Evolutionary conservation across 805 yeast species (phyloP).

Genomic region (Kluyveromyces siamensis): DNA sequence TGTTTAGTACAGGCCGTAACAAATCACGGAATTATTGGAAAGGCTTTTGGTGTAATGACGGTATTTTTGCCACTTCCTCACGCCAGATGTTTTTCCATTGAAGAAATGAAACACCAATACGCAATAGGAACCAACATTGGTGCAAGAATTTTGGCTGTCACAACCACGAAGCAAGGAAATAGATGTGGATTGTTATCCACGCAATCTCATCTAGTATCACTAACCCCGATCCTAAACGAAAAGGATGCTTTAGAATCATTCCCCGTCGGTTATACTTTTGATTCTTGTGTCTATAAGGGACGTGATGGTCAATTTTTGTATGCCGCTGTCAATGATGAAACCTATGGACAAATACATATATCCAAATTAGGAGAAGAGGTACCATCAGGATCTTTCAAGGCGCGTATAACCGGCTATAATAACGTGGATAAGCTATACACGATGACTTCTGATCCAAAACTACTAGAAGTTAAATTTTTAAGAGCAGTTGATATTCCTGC

Average conservation of each 20-base stretch:
- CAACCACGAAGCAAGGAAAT: slow-evolving; percentile 43
- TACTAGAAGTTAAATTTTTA: slow-evolving; percentile 57
- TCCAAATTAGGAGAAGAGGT: slow-evolving; percentile 52
- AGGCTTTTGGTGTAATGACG: slow-evolving; percentile 64
- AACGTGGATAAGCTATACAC: slow-evolving; percentile 55
- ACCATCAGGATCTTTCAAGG: slow-evolving; percentile 45
- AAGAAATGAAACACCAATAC: slow-evolving; percentile 49
- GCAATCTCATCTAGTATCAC: slow-evolving; percentile 42
- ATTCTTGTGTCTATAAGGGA: slow-evolving; percentile 47
- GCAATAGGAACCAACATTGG: slow-evolving; percentile 59
- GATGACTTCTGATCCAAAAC: slow-evolving; percentile 59
- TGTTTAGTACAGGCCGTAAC: slow-evolving; percentile 55
- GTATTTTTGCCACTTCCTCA: slow-evolving; percentile 68
- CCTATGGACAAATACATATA: slow-evolving; percentile 67
- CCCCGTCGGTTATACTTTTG: slow-evolving; percentile 65
- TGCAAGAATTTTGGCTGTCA: slow-evolving; percentile 61
- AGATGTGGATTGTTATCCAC: slow-evolving; percentile 53
- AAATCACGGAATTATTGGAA: slow-evolving; percentile 58
- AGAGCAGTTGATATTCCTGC: slow-evolving; percentile 63
- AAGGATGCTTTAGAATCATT: slow-evolving; percentile 49
- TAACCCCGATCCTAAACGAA: slow-evolving; percentile 7
- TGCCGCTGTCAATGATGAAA: slow-evolving; percentile 46
- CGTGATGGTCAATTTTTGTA: slow-evolving; percentile 48
- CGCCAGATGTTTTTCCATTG: slow-evolving; percentile 36
- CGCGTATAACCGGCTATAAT: slow-evolving; percentile 70